Evolutionary conservation across 1,284 basidiomycete genomes (phyloP).

Genomic region (Polyporus tsugae): DNA sequence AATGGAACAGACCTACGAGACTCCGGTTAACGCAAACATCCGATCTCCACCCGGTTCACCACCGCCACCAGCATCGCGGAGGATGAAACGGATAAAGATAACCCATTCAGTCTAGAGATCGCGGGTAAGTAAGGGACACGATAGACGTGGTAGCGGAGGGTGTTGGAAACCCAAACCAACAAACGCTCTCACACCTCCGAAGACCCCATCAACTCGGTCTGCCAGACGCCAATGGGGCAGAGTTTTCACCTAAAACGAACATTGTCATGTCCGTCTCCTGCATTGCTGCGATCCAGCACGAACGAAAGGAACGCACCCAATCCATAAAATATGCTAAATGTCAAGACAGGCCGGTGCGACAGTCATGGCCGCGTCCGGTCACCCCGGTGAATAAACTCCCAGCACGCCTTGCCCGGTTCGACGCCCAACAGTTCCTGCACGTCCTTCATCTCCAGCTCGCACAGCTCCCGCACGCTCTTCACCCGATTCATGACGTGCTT

Average conservation of each 20-base stretch:
- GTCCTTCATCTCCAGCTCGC: conserved; percentile 66
- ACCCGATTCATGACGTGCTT: conserved; percentile 88
- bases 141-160: too few species aligned
- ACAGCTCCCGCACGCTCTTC: conserved; percentile 79
- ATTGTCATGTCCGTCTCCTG: not conserved
- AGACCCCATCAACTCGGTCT: not conserved
- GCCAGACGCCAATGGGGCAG: not conserved
- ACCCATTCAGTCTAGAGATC: not conserved
- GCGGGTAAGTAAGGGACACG: not conserved
- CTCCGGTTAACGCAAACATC: too few species aligned
- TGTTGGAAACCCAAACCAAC: not conserved
- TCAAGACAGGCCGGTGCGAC: too few species aligned
- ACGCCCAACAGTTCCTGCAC: conserved; percentile 84
- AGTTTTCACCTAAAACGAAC: not conserved
- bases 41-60: not conserved
- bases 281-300: not conserved
- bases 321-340: not conserved
- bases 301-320: not conserved
- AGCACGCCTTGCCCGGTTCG: conserved; percentile 84
- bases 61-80: not conserved
- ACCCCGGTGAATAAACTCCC: conserved; percentile 84
- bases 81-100: not conserved
- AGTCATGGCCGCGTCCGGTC: conserved; percentile 42
- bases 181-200: not conserved
- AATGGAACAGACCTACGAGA: not conserved